Conservation (phyloP, 2,329 filamentous ascomycete species). For the Capronia epimyces region DNA sequence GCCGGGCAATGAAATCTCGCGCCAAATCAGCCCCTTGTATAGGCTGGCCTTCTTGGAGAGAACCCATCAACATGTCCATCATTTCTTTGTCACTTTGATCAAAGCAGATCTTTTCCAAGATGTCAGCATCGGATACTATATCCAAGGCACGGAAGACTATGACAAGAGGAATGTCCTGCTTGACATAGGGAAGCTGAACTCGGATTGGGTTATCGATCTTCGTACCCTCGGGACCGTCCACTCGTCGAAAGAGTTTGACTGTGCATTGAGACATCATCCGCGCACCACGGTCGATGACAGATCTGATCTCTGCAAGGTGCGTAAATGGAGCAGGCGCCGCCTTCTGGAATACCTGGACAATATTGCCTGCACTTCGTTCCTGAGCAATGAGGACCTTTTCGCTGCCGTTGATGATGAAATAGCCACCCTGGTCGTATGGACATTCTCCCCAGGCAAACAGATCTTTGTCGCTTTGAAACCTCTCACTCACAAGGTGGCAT, state of each 20-base stretch:
- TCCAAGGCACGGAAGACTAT: constrained; percentile 94
- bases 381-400: constrained; percentile 98
- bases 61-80: constrained; percentile 95
- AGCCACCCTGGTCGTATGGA: constrained; percentile 95
- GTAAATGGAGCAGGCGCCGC: constrained; percentile 85
- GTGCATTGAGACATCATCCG: constrained; percentile 87
- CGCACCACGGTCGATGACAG: constrained; percentile 92
- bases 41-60: constrained; percentile 92
- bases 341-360: constrained; percentile 99
- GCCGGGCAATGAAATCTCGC: constrained; percentile 90
- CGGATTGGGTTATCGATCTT: constrained; percentile 53
- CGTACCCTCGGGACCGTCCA: constrained; percentile 57
- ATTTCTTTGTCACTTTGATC: constrained; percentile 92
- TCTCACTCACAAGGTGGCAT: constrained; percentile 60
- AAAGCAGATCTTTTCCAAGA: constrained; percentile 95
- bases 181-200: constrained; percentile 88
- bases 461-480: constrained; percentile 61
- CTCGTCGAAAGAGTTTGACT: constrained; percentile 84
- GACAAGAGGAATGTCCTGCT: constrained; percentile 84
- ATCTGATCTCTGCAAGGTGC: constrained; percentile 92
- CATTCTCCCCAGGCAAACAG: constrained; percentile 93
- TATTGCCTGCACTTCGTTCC: constrained; percentile 94
- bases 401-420: constrained; percentile 98
- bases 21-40: constrained; percentile 94
- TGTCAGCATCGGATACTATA: constrained; percentile 95